phyloP scores from a whole-genome alignment of 345 rosid species.

The Gossypium ekmanianum region DNA sequence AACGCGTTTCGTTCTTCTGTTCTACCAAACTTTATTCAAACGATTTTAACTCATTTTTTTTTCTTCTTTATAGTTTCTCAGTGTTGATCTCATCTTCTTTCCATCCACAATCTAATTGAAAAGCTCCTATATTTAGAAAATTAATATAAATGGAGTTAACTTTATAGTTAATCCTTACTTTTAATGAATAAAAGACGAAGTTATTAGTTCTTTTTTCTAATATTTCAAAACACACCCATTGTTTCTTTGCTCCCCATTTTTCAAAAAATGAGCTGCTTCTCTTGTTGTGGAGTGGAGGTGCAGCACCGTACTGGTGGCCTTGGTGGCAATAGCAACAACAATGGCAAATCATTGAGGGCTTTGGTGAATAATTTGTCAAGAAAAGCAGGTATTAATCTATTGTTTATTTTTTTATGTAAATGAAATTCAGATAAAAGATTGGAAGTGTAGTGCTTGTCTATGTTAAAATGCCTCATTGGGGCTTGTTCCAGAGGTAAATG shows the following conservation, averaged over 20 bases:
- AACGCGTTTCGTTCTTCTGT: not conserved
- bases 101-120: no score
- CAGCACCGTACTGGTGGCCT: not conserved
- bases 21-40: not conserved
- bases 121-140: not conserved
- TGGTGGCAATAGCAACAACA: not conserved
- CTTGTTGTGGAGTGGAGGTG: slow-evolving; percentile 6
- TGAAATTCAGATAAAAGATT: not conserved
- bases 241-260: not conserved
- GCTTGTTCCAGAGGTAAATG: not conserved
- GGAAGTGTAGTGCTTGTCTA: not conserved
- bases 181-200: not conserved
- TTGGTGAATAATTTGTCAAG: slow-evolving; percentile 26
- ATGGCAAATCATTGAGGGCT: slow-evolving; percentile 17
- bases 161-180: not conserved
- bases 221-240: not conserved
- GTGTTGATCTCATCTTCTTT: not conserved
- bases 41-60: not conserved
- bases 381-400: slow-evolving; percentile 23
- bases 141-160: not conserved
- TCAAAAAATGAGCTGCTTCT: slow-evolving; percentile 17
- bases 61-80: not conserved
- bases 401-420: not conserved
- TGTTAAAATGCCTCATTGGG: not conserved
- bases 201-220: no score